phyloP scores from a whole-genome alignment of 805 yeast genomes.

The Tanozyma kutaoensis region DNA sequence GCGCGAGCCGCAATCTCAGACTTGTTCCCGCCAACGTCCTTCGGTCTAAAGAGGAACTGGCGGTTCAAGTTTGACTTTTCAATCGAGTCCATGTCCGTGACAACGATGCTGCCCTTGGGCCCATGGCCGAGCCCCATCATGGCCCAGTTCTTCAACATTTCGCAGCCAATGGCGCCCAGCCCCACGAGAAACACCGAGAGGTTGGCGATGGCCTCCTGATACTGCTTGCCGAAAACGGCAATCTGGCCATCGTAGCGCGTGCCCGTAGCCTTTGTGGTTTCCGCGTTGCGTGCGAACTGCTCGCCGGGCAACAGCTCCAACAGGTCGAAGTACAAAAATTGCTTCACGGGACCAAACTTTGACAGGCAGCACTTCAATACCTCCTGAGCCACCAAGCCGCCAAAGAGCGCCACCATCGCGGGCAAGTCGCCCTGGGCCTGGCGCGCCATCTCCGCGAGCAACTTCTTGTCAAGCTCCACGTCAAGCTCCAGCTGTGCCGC shows the following conservation, averaged over 20 bases:
- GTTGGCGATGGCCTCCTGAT: slow-evolving; percentile 62
- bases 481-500: slow-evolving; percentile 50
- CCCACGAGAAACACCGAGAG: slow-evolving; percentile 86
- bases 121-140: slow-evolving; percentile 92
- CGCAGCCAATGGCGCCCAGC: slow-evolving; percentile 98
- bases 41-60: slow-evolving; percentile 89
- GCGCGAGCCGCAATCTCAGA: slow-evolving; percentile 86
- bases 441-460: slow-evolving; percentile 61
- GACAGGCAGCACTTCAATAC: slow-evolving; percentile 92
- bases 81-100: slow-evolving; percentile 91
- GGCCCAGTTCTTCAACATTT: slow-evolving; percentile 97
- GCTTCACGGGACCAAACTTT: slow-evolving; percentile 87
- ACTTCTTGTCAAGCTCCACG: slow-evolving; percentile 41
- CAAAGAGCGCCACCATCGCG: slow-evolving; percentile 77
- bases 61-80: slow-evolving; percentile 94
- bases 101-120: slow-evolving; percentile 66
- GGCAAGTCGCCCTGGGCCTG: slow-evolving; percentile 91
- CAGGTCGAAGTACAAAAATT: slow-evolving; percentile 87
- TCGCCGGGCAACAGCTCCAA: slow-evolving; percentile 74
- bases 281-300: slow-evolving; percentile 48
- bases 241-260: slow-evolving; percentile 91
- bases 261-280: slow-evolving; percentile 59
- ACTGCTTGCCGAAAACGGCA: slow-evolving; percentile 81
- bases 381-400: slow-evolving; percentile 95
- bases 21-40: slow-evolving; percentile 85